Conservation (phyloP, 352 stramenopile genomes). For the Phytopythium sindhum region DNA sequence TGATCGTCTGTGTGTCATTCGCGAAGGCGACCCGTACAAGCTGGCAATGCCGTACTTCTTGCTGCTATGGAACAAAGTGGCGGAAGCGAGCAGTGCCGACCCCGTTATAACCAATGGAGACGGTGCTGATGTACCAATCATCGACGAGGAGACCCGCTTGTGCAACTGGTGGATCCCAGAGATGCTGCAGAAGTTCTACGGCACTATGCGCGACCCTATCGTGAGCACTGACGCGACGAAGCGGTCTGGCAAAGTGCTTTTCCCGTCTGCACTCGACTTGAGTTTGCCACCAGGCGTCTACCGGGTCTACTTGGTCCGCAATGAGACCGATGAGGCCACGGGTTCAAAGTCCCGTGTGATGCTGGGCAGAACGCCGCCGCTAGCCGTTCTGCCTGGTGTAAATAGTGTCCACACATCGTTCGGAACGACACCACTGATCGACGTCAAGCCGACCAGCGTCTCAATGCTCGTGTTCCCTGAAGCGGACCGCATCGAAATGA, state of each 20-base stretch:
- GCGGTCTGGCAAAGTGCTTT: constrained; percentile 13
- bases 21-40: constrained; percentile 39
- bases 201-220: constrained; percentile 11
- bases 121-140: background rate
- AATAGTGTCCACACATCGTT: constrained; percentile 60
- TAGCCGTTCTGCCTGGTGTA: constrained; percentile 38
- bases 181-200: constrained; percentile 26
- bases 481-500: constrained; percentile 16
- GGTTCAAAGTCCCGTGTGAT: constrained; percentile 25
- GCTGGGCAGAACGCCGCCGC: constrained; percentile 21
- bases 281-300: constrained; percentile 45
- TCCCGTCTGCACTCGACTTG: constrained; percentile 39
- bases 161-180: constrained; percentile 46
- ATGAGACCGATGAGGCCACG: constrained; percentile 18
- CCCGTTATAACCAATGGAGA: constrained; percentile 3
- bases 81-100: background rate
- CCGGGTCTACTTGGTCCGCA: constrained; percentile 42
- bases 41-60: constrained; percentile 41
- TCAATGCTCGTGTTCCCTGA: constrained; percentile 32
- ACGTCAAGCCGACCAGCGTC: constrained; percentile 40
- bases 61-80: constrained; percentile 29
- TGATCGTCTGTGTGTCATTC: constrained; percentile 40
- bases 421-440: constrained; percentile 51
- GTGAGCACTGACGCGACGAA: constrained; percentile 20
- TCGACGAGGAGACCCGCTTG: constrained; percentile 1